Percentiles rank a stretch among this genome's conserved stretches.
These are phyloP conservation scores for Teunomyces atbi DNA, from an alignment of 805 yeast genomes.

Conservation along the genomic window DNA sequence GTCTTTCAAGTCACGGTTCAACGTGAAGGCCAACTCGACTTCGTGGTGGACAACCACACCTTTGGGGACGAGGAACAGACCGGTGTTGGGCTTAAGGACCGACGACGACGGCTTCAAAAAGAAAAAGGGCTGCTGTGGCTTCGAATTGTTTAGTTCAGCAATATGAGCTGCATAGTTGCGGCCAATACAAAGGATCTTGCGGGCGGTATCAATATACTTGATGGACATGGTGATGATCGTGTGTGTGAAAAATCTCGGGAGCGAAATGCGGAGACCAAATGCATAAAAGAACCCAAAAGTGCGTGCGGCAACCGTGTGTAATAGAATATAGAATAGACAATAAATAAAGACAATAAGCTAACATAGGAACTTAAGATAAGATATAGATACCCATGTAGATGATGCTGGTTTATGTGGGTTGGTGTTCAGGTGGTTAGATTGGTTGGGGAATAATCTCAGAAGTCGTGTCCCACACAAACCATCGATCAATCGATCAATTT, in stretches of 20 bases:
- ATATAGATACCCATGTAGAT: no score
- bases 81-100: conserved; percentile 55
- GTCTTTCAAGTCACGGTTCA: conserved; percentile 64
- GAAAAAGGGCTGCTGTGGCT: conserved; percentile 87
- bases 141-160: conserved; percentile 77
- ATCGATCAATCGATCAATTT: background rate
- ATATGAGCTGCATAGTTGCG: conserved; percentile 97
- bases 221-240: conserved; percentile 15
- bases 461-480: background rate
- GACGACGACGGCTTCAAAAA: conserved; percentile 88
- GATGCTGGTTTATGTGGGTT: no score
- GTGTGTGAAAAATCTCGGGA: background rate
- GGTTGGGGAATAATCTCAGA: background rate
- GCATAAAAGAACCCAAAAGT: background rate
- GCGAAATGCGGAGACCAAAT: conserved; percentile 3
- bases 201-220: conserved; percentile 57
- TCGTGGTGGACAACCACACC: conserved; percentile 87
- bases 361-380: no score
- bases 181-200: conserved; percentile 91
- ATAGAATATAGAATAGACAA: no score
- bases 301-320: no score
- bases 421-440: background rate
- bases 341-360: no score
- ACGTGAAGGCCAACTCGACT: conserved; percentile 81
- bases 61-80: conserved; percentile 80